These are phyloP conservation scores for Pseudodiploospora longispora DNA, from an alignment of 2,329 filamentous ascomycete genomes.

Conservation along the genomic window DNA sequence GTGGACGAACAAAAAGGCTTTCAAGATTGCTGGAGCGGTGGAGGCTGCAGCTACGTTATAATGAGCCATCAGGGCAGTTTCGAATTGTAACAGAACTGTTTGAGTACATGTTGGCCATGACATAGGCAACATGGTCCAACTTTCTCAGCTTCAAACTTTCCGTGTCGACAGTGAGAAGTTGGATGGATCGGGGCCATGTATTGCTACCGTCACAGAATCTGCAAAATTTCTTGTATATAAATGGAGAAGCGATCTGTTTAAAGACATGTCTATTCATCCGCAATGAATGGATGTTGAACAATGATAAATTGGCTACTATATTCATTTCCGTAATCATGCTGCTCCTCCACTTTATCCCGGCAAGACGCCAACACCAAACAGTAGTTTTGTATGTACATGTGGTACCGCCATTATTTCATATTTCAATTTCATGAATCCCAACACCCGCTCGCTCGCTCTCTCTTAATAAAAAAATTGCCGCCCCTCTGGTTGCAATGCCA, in stretches of 20 bases:
- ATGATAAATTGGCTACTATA: constrained; percentile 5
- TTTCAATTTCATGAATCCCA: neutral
- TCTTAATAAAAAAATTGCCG: too few species aligned
- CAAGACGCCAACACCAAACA: constrained; percentile 4
- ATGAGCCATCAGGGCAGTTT: constrained; percentile 4
- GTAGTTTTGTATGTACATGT: constrained; percentile 6
- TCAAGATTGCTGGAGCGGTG: constrained; percentile 55
- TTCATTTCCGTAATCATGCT: neutral
- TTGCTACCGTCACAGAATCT: neutral
- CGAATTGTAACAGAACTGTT: too few species aligned
- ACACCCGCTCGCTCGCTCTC: neutral
- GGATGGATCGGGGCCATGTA: neutral
- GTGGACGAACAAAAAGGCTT: constrained; percentile 54
- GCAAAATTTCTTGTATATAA: too few species aligned
- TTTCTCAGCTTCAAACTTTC: too few species aligned
- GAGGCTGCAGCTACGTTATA: constrained; percentile 51
- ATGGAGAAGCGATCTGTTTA: too few species aligned
- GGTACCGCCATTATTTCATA: constrained; percentile 4
- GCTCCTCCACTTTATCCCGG: neutral
- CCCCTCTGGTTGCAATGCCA: too few species aligned
- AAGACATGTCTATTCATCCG: too few species aligned
- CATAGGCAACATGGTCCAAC: too few species aligned
- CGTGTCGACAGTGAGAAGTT: neutral
- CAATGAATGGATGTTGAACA: too few species aligned
- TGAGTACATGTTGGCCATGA: too few species aligned